Evolutionary conservation across 257 asterid species (phyloP).

Genomic region (Pogostemon cablin): DNA sequence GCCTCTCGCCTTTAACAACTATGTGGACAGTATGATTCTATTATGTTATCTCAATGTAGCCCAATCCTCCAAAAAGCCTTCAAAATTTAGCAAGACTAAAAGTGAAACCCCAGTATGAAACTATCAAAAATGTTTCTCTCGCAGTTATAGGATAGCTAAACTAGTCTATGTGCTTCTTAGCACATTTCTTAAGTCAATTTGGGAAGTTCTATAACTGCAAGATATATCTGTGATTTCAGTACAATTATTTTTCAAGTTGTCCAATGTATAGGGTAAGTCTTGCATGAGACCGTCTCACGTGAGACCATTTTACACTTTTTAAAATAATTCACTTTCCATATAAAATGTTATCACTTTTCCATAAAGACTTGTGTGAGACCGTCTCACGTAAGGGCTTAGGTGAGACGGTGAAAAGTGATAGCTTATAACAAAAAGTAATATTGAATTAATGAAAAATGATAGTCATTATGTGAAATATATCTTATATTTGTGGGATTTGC

Average conservation of each 20-base stretch:
- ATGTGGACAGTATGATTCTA: constrained; percentile 9
- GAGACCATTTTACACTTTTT: too few species aligned
- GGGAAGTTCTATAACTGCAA: background rate
- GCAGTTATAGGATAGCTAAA: constrained; percentile 3
- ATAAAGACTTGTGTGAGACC: too few species aligned
- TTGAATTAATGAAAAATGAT: too few species aligned
- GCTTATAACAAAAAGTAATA: too few species aligned
- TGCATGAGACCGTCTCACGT: too few species aligned
- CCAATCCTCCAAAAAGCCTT: background rate
- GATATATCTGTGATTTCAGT: background rate
- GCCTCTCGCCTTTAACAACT: too few species aligned
- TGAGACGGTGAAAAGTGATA: too few species aligned
- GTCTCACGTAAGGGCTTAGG: too few species aligned
- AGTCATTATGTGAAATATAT: too few species aligned
- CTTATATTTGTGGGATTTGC: too few species aligned
- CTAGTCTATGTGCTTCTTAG: background rate
- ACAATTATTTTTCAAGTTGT: background rate
- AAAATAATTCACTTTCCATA: too few species aligned
- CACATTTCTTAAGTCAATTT: constrained; percentile 1
- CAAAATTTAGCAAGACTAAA: background rate
- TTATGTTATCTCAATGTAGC: constrained; percentile 6
- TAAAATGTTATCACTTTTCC: too few species aligned
- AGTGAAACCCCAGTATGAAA: background rate
- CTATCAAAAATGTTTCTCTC: constrained; percentile 9
- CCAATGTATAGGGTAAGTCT: background rate